Percentiles rank a stretch among this genome's conserved stretches.
These are phyloP conservation scores for Begonia loranthoides DNA, from an alignment of 306 rosid genomes.

Conservation along the genomic window DNA sequence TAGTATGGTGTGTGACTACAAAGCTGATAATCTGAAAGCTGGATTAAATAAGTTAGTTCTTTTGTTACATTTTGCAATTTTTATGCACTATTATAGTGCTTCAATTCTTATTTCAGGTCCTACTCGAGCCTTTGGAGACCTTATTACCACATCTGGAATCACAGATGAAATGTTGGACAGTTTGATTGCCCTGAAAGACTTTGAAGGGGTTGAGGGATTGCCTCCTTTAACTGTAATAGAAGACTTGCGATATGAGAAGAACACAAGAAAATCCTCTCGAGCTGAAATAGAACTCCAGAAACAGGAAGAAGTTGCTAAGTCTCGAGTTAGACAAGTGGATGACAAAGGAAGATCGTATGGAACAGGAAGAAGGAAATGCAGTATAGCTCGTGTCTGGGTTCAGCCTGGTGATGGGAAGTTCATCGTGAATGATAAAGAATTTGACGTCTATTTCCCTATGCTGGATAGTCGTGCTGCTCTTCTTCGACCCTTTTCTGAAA, in stretches of 20 bases:
- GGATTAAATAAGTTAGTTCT: neutral
- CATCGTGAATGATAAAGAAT: constrained; percentile 60
- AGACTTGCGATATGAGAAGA: constrained; percentile 64
- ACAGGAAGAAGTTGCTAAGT: constrained; percentile 82
- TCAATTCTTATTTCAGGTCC: constrained; percentile 41
- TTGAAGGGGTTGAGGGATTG: constrained; percentile 68
- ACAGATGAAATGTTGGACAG: constrained; percentile 90
- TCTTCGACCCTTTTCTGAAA: constrained; percentile 87
- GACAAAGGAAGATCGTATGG: constrained; percentile 91
- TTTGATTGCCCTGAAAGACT: constrained; percentile 75
- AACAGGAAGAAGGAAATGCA: constrained; percentile 95
- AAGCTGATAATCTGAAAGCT: neutral
- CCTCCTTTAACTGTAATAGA: constrained; percentile 71
- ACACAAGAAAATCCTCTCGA: constrained; percentile 47
- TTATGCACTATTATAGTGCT: neutral
- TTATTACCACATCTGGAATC: constrained; percentile 85
- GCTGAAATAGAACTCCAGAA: constrained; percentile 87
- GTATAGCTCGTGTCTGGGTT: constrained; percentile 92
- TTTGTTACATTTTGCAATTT: neutral
- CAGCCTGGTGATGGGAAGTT: constrained; percentile 83
- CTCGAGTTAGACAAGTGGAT: constrained; percentile 81
- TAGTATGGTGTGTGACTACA: too few relatives aligned
- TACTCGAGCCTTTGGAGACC: constrained; percentile 73
- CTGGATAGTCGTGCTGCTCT: constrained; percentile 93
- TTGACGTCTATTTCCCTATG: constrained; percentile 88